phyloP scores from a whole-genome alignment of 140 eudicot species.

The Erigeron philadelphicus region DNA sequence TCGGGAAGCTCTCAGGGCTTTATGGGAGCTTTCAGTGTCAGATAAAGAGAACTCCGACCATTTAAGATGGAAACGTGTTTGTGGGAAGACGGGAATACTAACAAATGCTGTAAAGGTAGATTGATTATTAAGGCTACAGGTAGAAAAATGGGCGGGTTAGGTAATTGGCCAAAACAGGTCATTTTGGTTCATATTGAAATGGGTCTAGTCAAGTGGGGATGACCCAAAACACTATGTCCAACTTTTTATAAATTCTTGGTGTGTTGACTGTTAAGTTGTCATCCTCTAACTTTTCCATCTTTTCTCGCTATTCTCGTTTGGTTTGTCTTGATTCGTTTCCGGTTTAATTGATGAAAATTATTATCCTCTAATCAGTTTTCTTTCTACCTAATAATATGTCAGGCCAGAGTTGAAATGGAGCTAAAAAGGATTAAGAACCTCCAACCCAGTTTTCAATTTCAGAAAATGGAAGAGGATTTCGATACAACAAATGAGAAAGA shows the following conservation, averaged over 20 bases:
- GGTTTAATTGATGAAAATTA: too few relatives aligned
- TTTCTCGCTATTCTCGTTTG: background rate
- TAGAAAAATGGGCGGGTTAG: background rate
- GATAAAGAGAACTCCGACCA: constrained; percentile 31
- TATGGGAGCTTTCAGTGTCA: constrained; percentile 38
- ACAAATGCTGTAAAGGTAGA: constrained; percentile 59
- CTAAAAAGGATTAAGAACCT: constrained; percentile 45
- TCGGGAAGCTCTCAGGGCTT: constrained; percentile 48
- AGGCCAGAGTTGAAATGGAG: constrained; percentile 59
- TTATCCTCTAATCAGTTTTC: background rate
- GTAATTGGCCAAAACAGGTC: background rate
- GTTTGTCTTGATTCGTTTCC: background rate
- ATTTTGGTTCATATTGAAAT: background rate
- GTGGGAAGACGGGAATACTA: constrained; percentile 66
- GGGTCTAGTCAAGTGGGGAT: background rate
- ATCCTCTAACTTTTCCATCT: background rate
- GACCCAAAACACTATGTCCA: background rate
- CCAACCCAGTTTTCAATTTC: constrained; percentile 28
- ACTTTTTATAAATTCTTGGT: background rate
- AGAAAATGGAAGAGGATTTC: constrained; percentile 57
- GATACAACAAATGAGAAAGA: constrained; percentile 59
- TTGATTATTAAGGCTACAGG: background rate
- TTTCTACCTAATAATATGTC: constrained; percentile 19
- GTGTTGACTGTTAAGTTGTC: background rate
- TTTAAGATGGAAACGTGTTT: constrained; percentile 53